Percentiles rank a stretch among this genome's conserved stretches.
These are phyloP conservation scores for Sugiyamaella xylanicola DNA, from an alignment of 1,139 yeast species.

Conservation along the genomic window DNA sequence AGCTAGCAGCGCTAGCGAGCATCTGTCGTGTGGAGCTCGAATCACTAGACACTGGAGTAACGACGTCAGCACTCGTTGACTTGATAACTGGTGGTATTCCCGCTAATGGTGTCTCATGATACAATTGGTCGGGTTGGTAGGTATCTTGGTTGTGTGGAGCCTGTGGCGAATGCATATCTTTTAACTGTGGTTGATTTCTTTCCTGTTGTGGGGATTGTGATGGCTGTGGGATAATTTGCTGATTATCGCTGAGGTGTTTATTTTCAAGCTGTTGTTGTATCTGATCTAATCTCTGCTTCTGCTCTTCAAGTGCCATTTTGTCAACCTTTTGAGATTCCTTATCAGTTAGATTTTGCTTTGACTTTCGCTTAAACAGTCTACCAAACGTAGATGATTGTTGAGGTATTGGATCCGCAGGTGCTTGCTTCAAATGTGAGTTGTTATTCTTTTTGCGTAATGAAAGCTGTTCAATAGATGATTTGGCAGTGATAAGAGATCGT, in stretches of 20 bases:
- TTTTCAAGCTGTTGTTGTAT: constrained; percentile 7
- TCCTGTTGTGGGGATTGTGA: too few relatives aligned
- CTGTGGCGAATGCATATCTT: too few relatives aligned
- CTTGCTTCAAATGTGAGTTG: constrained; percentile 2
- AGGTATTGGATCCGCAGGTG: constrained; percentile 16
- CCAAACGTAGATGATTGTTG: constrained; percentile 26
- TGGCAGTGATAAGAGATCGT: constrained; percentile 37
- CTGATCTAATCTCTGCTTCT: neutral
- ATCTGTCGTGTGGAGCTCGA: constrained; percentile 10
- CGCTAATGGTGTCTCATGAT: neutral
- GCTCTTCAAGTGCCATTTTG: neutral
- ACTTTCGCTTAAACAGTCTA: constrained; percentile 30
- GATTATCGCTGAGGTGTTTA: neutral
- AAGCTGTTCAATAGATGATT: constrained; percentile 37
- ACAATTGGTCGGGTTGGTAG: neutral
- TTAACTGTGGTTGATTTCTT: too few relatives aligned
- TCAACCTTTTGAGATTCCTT: constrained; percentile 1
- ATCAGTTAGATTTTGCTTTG: constrained; percentile 15
- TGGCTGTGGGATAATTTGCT: neutral
- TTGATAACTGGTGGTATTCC: neutral
- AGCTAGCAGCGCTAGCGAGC: constrained; percentile 17
- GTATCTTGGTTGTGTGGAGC: too few relatives aligned
- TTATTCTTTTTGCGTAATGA: constrained; percentile 19
- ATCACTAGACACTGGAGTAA: constrained; percentile 16
- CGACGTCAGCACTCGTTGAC: neutral